phyloP scores from a whole-genome alignment of 2,329 filamentous ascomycete species.

The Pestalotiopsis sp. region DNA sequence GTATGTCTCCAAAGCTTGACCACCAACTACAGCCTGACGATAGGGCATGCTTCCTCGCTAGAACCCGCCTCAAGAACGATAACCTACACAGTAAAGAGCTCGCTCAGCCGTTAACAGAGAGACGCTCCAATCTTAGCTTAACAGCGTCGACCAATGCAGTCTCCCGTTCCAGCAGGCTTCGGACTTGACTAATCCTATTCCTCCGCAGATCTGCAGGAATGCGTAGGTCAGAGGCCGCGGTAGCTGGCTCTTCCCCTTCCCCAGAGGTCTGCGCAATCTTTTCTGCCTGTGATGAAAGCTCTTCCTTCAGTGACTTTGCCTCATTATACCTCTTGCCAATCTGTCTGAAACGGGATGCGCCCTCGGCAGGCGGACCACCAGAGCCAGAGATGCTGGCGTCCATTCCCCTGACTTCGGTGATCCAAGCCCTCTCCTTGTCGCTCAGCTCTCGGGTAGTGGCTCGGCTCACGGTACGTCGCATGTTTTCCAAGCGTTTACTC shows the following conservation, averaged over 20 bases:
- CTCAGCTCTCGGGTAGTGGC: constrained; percentile 56
- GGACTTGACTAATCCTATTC: constrained; percentile 66
- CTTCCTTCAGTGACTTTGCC: constrained; percentile 55
- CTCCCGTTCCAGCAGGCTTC: constrained; percentile 66
- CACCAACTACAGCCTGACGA: neutral
- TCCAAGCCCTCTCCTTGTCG: constrained; percentile 62
- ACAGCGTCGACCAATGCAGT: constrained; percentile 70
- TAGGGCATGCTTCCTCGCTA: neutral
- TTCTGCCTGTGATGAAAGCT: constrained; percentile 54
- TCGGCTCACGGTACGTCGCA: constrained; percentile 44
- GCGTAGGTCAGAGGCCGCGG: constrained; percentile 45
- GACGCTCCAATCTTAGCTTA: constrained; percentile 61
- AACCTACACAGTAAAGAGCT: neutral
- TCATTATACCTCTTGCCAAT: constrained; percentile 61
- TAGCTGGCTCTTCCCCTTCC: constrained; percentile 29
- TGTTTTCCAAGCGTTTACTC: constrained; percentile 53
- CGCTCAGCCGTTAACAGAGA: constrained; percentile 40
- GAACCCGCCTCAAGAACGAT: neutral
- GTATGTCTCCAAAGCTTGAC: neutral
- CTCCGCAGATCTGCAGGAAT: constrained; percentile 64
- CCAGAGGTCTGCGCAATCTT: constrained; percentile 35
- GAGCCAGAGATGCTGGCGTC: constrained; percentile 44
- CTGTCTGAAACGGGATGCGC: constrained; percentile 46
- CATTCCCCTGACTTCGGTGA: constrained; percentile 42
- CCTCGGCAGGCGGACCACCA: constrained; percentile 29